Base-by-base conservation (phyloP, 805 yeast genomes). In the Kockiozyma suomiensis region DNA sequence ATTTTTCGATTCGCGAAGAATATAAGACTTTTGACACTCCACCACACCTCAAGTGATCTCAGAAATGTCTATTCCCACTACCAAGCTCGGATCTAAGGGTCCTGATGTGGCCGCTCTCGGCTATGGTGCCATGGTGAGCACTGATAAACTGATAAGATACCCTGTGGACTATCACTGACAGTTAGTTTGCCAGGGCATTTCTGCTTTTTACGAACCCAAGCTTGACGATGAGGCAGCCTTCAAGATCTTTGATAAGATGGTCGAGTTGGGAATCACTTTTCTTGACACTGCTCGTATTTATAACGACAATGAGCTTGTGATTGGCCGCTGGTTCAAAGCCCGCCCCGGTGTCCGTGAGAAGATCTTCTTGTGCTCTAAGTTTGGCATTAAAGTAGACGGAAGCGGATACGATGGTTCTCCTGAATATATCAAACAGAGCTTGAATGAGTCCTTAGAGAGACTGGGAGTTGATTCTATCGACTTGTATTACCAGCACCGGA, bases 251-350 rank as follows among this genome's bases (percentile, higher is more conserved):
- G 77, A 81, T 61, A 75, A 76, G 38, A 84, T 85, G 37, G 72
- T 81, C 41, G 73, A 75, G 74, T 70, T 72, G 62, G 77, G 85
- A 65, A 73, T 81, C 74, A 73, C 72, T 3, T 78, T 85, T 59
- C 74, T 85, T 70, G 87, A 87, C 68, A 84, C 84, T 26, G 90
- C 90, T 60, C 90, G 85, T 67, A 85, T 87, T 70, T 88, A 88
- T 67, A 90, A 65, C 45, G 70, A 75, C 59, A 88, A 87, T 70
- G 77, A 87, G 76, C 74, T 77, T 64, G 78, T 81, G 56, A 73
- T 86, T 45, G 75, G 79, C 52, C 80, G 76, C 5, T 87, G 85
- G 67, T 79, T 86, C 42, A 56, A 43, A 33, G 43, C 50, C 19
- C 32, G 47, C 8, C 40, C 59, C n/a, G 56, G 56, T 4, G 32